phyloP scores from a whole-genome alignment of 108 stramenopile genomes.

The Discostella pseudostelligera region DNA sequence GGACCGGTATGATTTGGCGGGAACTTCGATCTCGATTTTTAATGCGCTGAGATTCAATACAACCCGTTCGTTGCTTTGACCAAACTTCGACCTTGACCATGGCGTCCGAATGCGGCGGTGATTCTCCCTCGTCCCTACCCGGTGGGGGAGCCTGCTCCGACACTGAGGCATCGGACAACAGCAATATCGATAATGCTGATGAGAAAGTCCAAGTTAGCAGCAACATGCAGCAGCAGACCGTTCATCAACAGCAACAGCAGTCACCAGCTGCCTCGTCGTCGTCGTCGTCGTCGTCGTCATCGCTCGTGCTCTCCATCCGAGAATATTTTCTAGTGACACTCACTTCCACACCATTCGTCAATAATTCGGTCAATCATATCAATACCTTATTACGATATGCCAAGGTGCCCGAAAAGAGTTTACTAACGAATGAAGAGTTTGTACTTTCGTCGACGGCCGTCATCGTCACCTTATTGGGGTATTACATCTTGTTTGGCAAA shows the following conservation, averaged over 20 bases:
- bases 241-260: too few relatives aligned
- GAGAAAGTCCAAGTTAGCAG: too few relatives aligned
- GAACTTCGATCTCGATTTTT: too few relatives aligned
- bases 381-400: constrained; percentile 26
- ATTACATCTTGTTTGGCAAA: constrained; percentile 62
- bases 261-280: too few relatives aligned
- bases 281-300: background rate
- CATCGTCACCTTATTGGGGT: constrained; percentile 51
- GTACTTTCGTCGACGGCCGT: constrained; percentile 32
- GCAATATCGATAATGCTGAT: too few relatives aligned
- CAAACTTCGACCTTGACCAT: background rate
- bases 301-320: constrained; percentile 25
- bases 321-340: constrained; percentile 32
- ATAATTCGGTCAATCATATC: constrained; percentile 23
- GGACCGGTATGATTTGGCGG: too few relatives aligned
- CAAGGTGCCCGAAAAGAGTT: constrained; percentile 39
- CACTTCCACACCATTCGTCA: constrained; percentile 24
- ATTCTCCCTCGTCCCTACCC: background rate
- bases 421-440: constrained; percentile 51
- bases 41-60: too few relatives aligned
- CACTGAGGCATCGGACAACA: too few relatives aligned
- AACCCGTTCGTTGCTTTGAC: too few relatives aligned
- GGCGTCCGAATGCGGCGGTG: background rate
- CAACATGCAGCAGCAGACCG: too few relatives aligned
- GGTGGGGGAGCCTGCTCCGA: too few relatives aligned